phyloP scores from a whole-genome alignment of 2,329 filamentous ascomycete species.

The Sarocladium strictum region DNA sequence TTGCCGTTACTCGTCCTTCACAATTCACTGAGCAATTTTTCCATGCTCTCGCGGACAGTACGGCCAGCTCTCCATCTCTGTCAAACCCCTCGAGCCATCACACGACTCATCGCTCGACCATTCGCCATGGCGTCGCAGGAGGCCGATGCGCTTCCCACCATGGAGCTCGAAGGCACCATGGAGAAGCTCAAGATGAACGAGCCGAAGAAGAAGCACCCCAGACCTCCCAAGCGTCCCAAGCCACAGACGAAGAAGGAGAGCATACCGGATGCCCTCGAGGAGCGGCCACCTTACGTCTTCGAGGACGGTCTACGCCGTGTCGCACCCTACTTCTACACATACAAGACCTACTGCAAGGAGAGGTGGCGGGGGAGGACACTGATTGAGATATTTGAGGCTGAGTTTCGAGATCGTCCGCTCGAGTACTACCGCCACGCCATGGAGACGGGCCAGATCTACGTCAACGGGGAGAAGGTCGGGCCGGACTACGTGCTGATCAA shows the following conservation, averaged over 20 bases:
- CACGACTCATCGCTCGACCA: background rate
- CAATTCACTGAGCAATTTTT: background rate
- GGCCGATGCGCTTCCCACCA: background rate
- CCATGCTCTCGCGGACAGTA: background rate
- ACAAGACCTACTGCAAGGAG: constrained; percentile 92
- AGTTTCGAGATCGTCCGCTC: constrained; percentile 81
- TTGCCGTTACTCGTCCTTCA: background rate
- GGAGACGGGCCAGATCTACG: constrained; percentile 66
- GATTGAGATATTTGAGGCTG: constrained; percentile 81
- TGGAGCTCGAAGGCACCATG: constrained; percentile 1
- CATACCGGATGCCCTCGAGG: constrained; percentile 21
- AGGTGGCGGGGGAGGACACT: constrained; percentile 80
- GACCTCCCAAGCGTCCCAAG: background rate
- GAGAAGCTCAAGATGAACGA: constrained; percentile 7
- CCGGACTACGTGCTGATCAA: constrained; percentile 73
- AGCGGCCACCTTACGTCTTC: constrained; percentile 69
- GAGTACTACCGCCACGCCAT: constrained; percentile 89
- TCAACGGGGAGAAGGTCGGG: constrained; percentile 69
- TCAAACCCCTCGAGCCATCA: background rate
- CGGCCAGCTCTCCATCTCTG: constrained; percentile 12
- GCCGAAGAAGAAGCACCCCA: background rate
- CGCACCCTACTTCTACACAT: constrained; percentile 83
- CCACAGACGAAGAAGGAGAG: constrained; percentile 11
- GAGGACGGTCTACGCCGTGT: constrained; percentile 80
- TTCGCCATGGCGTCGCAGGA: constrained; percentile 3